phyloP scores from a whole-genome alignment of 2,329 filamentous ascomycete species.

The Polychaeton citri region DNA sequence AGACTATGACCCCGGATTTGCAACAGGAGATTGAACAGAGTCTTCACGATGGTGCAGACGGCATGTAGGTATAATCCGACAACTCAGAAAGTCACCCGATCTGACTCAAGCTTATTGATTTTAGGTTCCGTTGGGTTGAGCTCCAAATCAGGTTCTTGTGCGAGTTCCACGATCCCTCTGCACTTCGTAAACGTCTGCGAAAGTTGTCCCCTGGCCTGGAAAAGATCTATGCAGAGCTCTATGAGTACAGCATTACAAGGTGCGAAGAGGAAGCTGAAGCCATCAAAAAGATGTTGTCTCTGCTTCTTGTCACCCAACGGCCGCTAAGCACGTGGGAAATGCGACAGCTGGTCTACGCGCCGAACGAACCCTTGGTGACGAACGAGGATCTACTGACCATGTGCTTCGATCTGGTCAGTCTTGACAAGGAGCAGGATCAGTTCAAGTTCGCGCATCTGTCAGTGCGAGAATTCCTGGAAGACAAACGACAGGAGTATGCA shows the following conservation, averaged over 20 bases:
- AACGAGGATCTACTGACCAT: background rate
- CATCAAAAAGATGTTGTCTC: background rate
- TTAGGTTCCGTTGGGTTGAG: background rate
- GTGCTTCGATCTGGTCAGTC: background rate
- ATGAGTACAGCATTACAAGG: background rate
- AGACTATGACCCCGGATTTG: background rate
- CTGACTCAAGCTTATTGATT: too few relatives aligned
- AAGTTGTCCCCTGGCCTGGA: background rate
- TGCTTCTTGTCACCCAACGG: background rate
- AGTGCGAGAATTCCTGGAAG: background rate
- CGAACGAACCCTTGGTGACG: background rate
- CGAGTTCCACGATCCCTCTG: background rate
- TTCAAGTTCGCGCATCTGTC: background rate
- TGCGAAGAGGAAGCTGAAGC: background rate
- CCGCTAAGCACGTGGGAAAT: background rate
- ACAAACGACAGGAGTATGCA: background rate
- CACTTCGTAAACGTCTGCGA: background rate
- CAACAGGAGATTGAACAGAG: background rate
- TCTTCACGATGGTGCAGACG: background rate
- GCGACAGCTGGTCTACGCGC: background rate
- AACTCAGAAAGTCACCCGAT: too few relatives aligned
- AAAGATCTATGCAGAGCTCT: background rate
- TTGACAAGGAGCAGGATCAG: background rate
- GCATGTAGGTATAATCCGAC: background rate
- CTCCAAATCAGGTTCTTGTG: background rate